Evolutionary conservation across 768 basidiomycete genomes (phyloP).

Genomic region (Dioszegia crocea): DNA sequence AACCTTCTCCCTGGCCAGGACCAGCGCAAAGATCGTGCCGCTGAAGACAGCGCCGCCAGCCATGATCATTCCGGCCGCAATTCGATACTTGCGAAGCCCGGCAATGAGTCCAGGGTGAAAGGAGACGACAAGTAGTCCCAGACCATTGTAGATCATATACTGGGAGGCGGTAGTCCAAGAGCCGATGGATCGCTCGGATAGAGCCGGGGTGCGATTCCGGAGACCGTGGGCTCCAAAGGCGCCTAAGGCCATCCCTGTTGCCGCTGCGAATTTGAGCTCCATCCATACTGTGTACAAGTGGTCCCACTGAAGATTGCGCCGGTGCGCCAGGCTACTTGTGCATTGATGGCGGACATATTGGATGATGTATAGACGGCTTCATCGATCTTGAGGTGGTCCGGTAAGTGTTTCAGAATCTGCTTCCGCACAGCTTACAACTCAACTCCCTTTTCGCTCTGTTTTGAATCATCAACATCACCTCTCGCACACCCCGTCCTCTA

Average conservation of each 20-base stretch:
- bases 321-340: slow-evolving; percentile 26
- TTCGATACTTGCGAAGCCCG: slow-evolving; percentile 14
- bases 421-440: no score
- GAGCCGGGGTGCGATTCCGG: slow-evolving; percentile 27
- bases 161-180: slow-evolving; percentile 42
- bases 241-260: slow-evolving; percentile 36
- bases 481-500: no score
- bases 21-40: slow-evolving; percentile 45
- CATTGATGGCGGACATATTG: slow-evolving; percentile 19
- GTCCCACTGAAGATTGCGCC: slow-evolving; percentile 39
- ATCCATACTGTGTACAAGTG: background rate
- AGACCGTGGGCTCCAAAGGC: slow-evolving; percentile 49
- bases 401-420: background rate
- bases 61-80: slow-evolving; percentile 35
- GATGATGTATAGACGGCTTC: background rate
- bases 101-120: slow-evolving; percentile 29
- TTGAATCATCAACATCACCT: no score
- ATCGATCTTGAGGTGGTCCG: no score
- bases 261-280: slow-evolving; percentile 26
- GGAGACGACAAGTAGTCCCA: slow-evolving; percentile 43
- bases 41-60: slow-evolving; percentile 38
- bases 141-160: slow-evolving; percentile 49
- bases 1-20: slow-evolving; percentile 37
- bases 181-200: slow-evolving; percentile 28
- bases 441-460: no score